Evolutionary conservation across 257 asterid species (phyloP).

Genomic region (Solanum rostratum): DNA sequence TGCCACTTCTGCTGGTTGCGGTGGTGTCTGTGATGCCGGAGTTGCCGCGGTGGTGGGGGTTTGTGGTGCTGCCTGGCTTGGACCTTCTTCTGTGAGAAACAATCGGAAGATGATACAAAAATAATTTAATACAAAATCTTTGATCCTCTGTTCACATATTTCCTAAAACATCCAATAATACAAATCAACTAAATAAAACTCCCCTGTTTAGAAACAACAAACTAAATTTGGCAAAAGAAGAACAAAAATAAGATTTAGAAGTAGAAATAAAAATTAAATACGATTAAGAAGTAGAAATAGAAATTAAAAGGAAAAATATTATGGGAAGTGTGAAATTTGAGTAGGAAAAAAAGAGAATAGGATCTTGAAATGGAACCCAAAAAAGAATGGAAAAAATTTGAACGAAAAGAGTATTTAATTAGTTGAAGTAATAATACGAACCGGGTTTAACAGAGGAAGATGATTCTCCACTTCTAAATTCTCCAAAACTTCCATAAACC

Average conservation of each 20-base stretch:
- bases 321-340: too few species aligned
- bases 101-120: neutral
- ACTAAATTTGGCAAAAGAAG: neutral
- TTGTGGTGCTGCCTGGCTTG: constrained; percentile 9
- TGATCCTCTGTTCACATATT: neutral
- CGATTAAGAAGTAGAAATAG: neutral
- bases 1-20: constrained; percentile 13
- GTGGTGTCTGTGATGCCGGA: neutral
- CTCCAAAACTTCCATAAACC: constrained; percentile 18
- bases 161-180: constrained; percentile 13
- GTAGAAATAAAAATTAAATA: neutral
- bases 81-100: constrained; percentile 11
- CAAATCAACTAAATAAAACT: neutral
- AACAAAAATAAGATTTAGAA: neutral
- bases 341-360: neutral
- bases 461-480: constrained; percentile 22
- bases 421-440: constrained; percentile 1
- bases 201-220: too few species aligned
- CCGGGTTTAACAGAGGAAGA: constrained; percentile 41
- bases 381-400: neutral
- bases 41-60: constrained; percentile 1
- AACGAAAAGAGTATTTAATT: neutral
- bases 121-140: neutral
- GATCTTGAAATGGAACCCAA: neutral
- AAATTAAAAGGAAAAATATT: neutral